Evolutionary conservation across 2,329 filamentous ascomycete genomes (phyloP), one percentile per base, ranked within the genome.

Genomic region (Fusarium sp.): DNA sequence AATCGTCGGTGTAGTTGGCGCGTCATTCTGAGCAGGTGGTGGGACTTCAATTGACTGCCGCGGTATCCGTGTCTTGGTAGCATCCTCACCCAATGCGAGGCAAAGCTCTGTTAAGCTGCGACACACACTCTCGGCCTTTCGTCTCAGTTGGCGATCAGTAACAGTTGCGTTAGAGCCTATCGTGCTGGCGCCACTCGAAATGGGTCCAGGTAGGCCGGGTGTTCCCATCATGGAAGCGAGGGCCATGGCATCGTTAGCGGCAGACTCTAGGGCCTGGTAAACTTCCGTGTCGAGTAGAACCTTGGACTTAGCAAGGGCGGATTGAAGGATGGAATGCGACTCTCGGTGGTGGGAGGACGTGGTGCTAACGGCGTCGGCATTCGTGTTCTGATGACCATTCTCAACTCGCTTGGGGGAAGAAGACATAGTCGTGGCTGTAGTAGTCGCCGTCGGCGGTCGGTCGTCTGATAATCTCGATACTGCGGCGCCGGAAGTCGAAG

Each of bases 51-150:
- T 61, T 19, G 65, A 61, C 43, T 72, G 76, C 16, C 64, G 72
- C 69, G 79, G 75, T 35, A 56, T 58, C 71, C 84, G 85, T 23
- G 74, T 71, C 58, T 83, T 82, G 4, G 80, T 78, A 7, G 80
- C 80, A 44, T 90, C 89, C 71, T 94, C 93, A 35, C 91, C 91
- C 60, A 99, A 85, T 2, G 95, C 93, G 63, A 99, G 89, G 79
- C 94, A 97, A 11, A 99, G 87, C 81, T 99, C 96, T 1, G 96
- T 98, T 73, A 99, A 84, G 78, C 93, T 96, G 60, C 96, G 92
- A 81, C 96, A 98, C 80, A 99, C 91, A 79, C 93, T 95, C 80
- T 99, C 96, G 33, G 94, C 94, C 82, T 97, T 98, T 71, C 96
- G 91, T 54, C 95, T 91, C 21, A 97, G 87, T 80, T 97, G 94